Percentiles rank a stretch among this genome's conserved stretches.
Evolutionary conservation across 257 asterid genomes (phyloP).

Genomic region (Hygrophila difformis): DNA sequence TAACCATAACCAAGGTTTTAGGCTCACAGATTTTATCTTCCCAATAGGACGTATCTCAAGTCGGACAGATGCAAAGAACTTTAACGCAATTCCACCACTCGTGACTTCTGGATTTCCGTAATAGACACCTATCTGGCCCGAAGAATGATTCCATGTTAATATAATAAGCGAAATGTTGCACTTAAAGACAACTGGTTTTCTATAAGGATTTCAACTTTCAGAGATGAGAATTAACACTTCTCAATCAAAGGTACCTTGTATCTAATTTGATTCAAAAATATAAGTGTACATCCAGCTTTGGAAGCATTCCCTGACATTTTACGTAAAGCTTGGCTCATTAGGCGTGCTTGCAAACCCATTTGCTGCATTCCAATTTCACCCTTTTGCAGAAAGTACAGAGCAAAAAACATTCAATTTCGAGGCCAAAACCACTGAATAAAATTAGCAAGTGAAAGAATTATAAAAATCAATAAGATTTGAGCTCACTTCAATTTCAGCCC

Average conservation of each 20-base stretch:
- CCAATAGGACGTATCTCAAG: conserved; percentile 96
- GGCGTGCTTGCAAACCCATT: conserved; percentile 98
- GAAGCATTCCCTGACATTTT: conserved; percentile 99
- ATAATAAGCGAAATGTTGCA: no score
- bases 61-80: conserved; percentile 96
- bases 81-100: conserved; percentile 96
- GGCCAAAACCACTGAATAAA: conserved; percentile 8
- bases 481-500: conserved; percentile 97
- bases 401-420: conserved; percentile 4
- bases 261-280: conserved; percentile 92
- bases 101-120: conserved; percentile 99
- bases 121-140: conserved; percentile 84
- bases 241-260: conserved; percentile 55
- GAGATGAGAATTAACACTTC: conserved; percentile 1
- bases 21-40: conserved; percentile 92
- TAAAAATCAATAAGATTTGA: conserved; percentile 8
- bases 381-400: conserved; percentile 26
- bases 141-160: conserved; percentile 15
- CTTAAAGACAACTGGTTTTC: no score
- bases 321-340: conserved; percentile 98
- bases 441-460: conserved; percentile 6
- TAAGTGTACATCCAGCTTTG: conserved; percentile 94
- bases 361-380: conserved; percentile 99
- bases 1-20: conserved; percentile 14
- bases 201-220: no score